These are phyloP conservation scores for Phytopythium sindhum DNA, from an alignment of 352 stramenopile genomes.

Conservation along the genomic window DNA sequence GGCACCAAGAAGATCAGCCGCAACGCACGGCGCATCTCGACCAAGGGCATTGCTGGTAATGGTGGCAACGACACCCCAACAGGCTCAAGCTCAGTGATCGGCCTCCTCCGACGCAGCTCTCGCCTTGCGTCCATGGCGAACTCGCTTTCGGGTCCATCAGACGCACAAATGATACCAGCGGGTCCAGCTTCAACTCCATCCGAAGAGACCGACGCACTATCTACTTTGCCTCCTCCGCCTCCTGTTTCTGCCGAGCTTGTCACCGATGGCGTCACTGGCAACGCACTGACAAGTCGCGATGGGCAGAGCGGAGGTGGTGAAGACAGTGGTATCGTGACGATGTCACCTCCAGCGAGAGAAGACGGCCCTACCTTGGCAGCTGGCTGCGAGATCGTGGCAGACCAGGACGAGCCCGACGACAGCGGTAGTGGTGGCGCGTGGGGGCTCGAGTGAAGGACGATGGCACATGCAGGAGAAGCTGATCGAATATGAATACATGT, in stretches of 20 bases:
- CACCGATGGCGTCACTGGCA: neutral
- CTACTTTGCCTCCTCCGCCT: neutral
- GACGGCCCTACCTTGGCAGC: neutral
- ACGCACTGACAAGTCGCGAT: neutral
- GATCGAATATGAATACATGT: neutral
- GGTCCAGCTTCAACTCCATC: neutral
- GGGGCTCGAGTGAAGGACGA: neutral
- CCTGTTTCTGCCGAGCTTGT: neutral
- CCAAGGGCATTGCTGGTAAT: constrained; percentile 13
- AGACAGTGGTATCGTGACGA: neutral
- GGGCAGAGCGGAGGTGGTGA: neutral
- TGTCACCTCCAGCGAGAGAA: neutral
- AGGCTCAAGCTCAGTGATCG: constrained; percentile 39
- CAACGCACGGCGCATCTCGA: constrained; percentile 64
- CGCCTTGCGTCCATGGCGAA: constrained; percentile 34
- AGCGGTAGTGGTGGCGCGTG: neutral
- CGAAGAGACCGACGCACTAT: neutral
- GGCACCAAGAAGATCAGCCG: constrained; percentile 74
- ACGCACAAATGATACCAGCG: neutral
- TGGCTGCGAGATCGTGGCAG: neutral
- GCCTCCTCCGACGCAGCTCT: constrained; percentile 51
- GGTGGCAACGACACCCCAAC: constrained; percentile 8
- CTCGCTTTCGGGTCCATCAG: constrained; percentile 6
- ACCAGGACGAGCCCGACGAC: neutral
- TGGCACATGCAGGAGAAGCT: neutral